Evolutionary conservation across 495 filamentous ascomycete genomes (phyloP).

Genomic region (Penicillium mononematosum): DNA sequence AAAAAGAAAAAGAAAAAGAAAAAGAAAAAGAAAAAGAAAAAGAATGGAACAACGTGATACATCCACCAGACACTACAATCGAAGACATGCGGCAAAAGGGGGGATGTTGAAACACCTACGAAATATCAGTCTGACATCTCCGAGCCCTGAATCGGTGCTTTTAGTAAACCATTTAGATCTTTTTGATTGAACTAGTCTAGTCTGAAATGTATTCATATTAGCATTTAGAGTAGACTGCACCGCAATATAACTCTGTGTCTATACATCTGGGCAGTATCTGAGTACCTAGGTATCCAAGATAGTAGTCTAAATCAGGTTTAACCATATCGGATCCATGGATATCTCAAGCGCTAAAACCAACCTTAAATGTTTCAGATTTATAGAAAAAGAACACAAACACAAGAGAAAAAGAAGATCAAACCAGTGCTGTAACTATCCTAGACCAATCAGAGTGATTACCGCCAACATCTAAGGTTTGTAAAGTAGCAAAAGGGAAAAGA

Average conservation of each 20-base stretch:
- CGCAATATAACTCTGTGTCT: not conserved
- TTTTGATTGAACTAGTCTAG: conserved; percentile 3
- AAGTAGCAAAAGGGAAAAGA: conserved; percentile 3
- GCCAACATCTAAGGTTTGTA: not conserved
- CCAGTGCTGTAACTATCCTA: not conserved
- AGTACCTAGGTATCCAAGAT: too few species aligned
- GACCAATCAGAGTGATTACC: not conserved
- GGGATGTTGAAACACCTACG: conserved; percentile 17
- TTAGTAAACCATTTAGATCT: not conserved
- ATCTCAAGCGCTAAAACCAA: conserved; percentile 1
- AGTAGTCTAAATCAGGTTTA: not conserved
- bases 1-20: conserved; percentile 4
- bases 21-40: not conserved
- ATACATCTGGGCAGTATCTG: too few species aligned
- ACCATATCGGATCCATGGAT: not conserved
- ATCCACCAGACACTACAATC: conserved; percentile 37
- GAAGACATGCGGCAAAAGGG: conserved; percentile 27
- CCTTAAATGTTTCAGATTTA: conserved; percentile 7
- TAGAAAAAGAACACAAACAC: not conserved
- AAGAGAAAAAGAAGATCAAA: not conserved
- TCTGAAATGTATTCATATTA: not conserved
- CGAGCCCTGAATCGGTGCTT: not conserved
- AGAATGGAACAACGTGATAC: conserved; percentile 13
- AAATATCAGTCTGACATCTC: conserved; percentile 12
- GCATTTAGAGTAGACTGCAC: not conserved